A percentile compares a stretch with the other conserved stretches of the same genome.
These are phyloP conservation scores for Glonium stellatum DNA, from an alignment of 495 filamentous ascomycete genomes.

Conservation along the genomic window DNA sequence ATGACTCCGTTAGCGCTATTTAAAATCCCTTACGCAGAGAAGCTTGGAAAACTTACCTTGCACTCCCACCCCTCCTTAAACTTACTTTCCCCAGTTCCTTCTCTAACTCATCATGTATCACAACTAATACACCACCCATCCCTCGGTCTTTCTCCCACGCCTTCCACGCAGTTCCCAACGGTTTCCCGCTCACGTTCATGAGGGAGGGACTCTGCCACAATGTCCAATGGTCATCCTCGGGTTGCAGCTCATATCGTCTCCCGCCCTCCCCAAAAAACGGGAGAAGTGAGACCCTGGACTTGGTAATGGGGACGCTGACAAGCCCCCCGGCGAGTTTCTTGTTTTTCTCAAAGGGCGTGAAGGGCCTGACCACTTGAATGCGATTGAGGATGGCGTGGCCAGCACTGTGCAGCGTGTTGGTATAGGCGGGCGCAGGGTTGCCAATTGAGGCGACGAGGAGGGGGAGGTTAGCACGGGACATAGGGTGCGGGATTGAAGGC, in stretches of 20 bases:
- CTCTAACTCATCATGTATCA: slow-evolving; percentile 84
- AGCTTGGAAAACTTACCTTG: slow-evolving; percentile 16
- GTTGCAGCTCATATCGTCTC: not conserved
- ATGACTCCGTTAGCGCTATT: too few relatives aligned
- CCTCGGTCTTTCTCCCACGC: slow-evolving; percentile 10
- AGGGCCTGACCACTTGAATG: slow-evolving; percentile 36
- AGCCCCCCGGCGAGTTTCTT: slow-evolving; percentile 39
- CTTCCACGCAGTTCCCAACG: slow-evolving; percentile 31
- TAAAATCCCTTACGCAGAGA: too few relatives aligned
- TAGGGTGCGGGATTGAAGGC: not conserved
- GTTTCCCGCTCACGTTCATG: slow-evolving; percentile 59
- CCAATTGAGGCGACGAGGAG: slow-evolving; percentile 68
- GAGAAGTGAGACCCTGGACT: slow-evolving; percentile 1
- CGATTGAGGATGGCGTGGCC: slow-evolving; percentile 60
- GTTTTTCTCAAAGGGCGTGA: slow-evolving; percentile 41
- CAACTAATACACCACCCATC: slow-evolving; percentile 48
- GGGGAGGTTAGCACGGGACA: slow-evolving; percentile 28
- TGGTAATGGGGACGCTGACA: slow-evolving; percentile 30
- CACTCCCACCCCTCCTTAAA: slow-evolving; percentile 49
- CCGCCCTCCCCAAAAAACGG: not conserved
- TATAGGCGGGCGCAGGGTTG: slow-evolving; percentile 56
- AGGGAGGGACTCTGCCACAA: slow-evolving; percentile 60
- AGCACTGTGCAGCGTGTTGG: slow-evolving; percentile 69
- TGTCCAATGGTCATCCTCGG: slow-evolving; percentile 44
- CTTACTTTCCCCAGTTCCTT: slow-evolving; percentile 57